Evolutionary conservation across 768 basidiomycete genomes (phyloP).

Genomic region (Mycena capillaripes): DNA sequence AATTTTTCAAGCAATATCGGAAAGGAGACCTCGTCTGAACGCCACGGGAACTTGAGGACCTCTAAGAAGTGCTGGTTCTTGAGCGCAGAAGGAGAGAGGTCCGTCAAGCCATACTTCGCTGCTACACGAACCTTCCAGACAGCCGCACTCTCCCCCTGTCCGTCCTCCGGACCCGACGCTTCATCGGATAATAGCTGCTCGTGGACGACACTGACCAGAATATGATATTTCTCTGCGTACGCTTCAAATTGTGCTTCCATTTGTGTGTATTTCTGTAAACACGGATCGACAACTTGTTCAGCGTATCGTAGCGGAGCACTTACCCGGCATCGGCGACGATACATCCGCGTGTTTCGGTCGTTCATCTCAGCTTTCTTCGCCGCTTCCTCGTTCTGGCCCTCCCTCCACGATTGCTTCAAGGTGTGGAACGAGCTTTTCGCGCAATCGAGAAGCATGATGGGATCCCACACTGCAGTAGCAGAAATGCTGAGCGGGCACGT

Average conservation of each 20-base stretch:
- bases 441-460: background rate
- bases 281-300: background rate
- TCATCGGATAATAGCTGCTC: background rate
- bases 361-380: background rate
- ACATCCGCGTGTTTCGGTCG: background rate
- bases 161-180: background rate
- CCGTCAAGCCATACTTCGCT: background rate
- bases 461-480: background rate
- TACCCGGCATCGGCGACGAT: background rate
- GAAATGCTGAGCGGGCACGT: background rate
- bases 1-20: background rate
- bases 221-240: background rate
- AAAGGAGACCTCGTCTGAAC: background rate
- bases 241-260: background rate
- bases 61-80: background rate
- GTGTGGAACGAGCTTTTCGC: background rate
- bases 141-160: background rate
- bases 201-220: background rate
- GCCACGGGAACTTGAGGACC: background rate
- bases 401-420: background rate
- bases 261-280: background rate
- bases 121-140: background rate
- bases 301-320: background rate
- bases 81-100: background rate
- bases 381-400: background rate